Evolutionary conservation across 768 basidiomycete genomes (phyloP).

Genomic region (Amanita pallidorosea): DNA sequence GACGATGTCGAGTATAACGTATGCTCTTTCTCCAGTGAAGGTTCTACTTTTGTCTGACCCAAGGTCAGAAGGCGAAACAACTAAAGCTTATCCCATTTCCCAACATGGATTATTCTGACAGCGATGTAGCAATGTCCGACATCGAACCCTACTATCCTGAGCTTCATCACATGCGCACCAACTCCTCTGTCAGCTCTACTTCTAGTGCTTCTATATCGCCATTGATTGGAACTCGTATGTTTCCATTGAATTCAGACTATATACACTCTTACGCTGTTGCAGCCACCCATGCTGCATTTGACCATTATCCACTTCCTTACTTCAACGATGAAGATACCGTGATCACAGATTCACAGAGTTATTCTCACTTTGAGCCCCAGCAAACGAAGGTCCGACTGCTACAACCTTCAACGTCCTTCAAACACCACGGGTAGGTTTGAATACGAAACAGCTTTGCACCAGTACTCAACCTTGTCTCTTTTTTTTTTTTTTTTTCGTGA

Average conservation of each 20-base stretch:
- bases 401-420: conserved; percentile 49
- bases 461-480: neutral
- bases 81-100: conserved; percentile 70
- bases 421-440: conserved; percentile 60
- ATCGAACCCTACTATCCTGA: conserved; percentile 44
- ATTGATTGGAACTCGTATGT: conserved; percentile 37
- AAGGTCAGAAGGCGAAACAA: conserved; percentile 48
- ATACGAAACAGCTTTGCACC: neutral
- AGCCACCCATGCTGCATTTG: conserved; percentile 52
- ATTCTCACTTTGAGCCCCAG: conserved; percentile 31
- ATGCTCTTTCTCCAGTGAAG: conserved; percentile 10
- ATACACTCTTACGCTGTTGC: neutral
- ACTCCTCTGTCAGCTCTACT: conserved; percentile 55
- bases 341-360: conserved; percentile 35
- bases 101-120: conserved; percentile 42
- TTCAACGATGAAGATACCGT: conserved; percentile 36
- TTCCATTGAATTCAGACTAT: neutral
- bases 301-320: conserved; percentile 47
- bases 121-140: conserved; percentile 66
- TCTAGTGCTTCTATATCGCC: conserved; percentile 38
- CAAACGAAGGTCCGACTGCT: conserved; percentile 49
- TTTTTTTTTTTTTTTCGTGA: neutral
- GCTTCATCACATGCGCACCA: conserved; percentile 50
- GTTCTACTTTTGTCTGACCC: conserved; percentile 13
- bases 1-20: conserved; percentile 44